phyloP scores from a whole-genome alignment of 768 basidiomycete species.

The Russula sp. region DNA sequence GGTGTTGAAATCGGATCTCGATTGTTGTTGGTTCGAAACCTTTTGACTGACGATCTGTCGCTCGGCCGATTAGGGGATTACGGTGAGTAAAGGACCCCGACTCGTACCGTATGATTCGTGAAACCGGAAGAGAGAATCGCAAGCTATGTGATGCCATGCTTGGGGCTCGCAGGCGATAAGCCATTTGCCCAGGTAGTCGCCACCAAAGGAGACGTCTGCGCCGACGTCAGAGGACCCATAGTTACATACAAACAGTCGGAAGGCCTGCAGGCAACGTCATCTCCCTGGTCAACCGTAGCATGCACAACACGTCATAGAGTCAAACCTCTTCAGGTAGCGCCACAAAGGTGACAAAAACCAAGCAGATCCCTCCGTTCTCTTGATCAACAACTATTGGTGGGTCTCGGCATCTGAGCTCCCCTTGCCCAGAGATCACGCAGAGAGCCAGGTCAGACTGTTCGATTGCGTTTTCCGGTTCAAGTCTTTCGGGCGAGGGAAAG shows the following conservation, averaged over 20 bases:
- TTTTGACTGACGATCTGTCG: slow-evolving; percentile 13
- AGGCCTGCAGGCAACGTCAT: slow-evolving; percentile 7
- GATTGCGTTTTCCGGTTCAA: slow-evolving; percentile 14
- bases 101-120: slow-evolving; percentile 15
- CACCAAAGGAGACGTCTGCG: slow-evolving; percentile 13
- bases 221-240: slow-evolving; percentile 8
- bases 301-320: not conserved
- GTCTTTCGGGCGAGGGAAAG: not conserved
- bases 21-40: slow-evolving; percentile 11
- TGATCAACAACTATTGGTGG: slow-evolving; percentile 3
- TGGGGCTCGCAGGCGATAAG: slow-evolving; percentile 17
- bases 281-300: not conserved
- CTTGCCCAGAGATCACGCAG: slow-evolving; percentile 11
- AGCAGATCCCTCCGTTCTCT: not conserved
- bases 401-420: slow-evolving; percentile 17
- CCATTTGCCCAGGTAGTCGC: slow-evolving; percentile 20
- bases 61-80: not conserved
- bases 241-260: slow-evolving; percentile 15
- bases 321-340: slow-evolving; percentile 17
- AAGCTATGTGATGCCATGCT: slow-evolving; percentile 16
- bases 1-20: slow-evolving; percentile 11
- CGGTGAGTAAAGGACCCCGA: not conserved
- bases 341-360: slow-evolving; percentile 16
- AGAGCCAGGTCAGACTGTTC: slow-evolving; percentile 21
- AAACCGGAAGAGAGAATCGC: slow-evolving; percentile 20